A percentile compares a stretch with the other conserved stretches of the same genome.
phyloP scores from a whole-genome alignment of 2,329 filamentous ascomycete species.

The Aspergillus tamarii region DNA sequence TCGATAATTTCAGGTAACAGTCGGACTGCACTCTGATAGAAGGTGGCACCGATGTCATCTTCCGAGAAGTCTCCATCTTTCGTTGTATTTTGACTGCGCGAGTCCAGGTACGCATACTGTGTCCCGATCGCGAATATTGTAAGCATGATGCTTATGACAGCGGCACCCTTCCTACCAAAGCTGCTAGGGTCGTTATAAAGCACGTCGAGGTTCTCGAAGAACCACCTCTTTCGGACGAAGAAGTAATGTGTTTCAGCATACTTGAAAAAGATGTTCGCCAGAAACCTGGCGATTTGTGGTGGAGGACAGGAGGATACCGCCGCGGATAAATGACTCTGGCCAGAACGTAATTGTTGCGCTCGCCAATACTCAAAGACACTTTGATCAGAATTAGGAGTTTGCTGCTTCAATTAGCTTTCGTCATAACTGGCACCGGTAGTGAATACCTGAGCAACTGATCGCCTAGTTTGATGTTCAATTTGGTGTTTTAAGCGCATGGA shows the following conservation, averaged over 20 bases:
- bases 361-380: conserved; percentile 47
- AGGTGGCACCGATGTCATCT: conserved; percentile 53
- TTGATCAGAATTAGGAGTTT: conserved; percentile 29
- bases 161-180: conserved; percentile 44
- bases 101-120: conserved; percentile 55
- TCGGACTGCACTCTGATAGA: conserved; percentile 55
- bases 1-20: conserved; percentile 57
- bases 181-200: conserved; percentile 46
- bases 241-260: conserved; percentile 56
- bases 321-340: conserved; percentile 39
- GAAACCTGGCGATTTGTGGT: conserved; percentile 51
- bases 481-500: conserved; percentile 56
- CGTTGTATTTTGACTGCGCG: conserved; percentile 19
- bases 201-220: conserved; percentile 45
- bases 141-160: conserved; percentile 51
- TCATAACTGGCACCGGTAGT: too few species aligned
- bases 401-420: conserved; percentile 12
- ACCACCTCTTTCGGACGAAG: conserved; percentile 51
- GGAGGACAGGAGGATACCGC: conserved; percentile 51
- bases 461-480: conserved; percentile 40
- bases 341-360: conserved; percentile 51
- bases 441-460: neutral
- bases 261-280: conserved; percentile 53
- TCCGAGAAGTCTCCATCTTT: conserved; percentile 35
- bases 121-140: conserved; percentile 56